phyloP scores from a whole-genome alignment of 805 yeast genomes.

The Metschnikowia chrysomelidarum region DNA sequence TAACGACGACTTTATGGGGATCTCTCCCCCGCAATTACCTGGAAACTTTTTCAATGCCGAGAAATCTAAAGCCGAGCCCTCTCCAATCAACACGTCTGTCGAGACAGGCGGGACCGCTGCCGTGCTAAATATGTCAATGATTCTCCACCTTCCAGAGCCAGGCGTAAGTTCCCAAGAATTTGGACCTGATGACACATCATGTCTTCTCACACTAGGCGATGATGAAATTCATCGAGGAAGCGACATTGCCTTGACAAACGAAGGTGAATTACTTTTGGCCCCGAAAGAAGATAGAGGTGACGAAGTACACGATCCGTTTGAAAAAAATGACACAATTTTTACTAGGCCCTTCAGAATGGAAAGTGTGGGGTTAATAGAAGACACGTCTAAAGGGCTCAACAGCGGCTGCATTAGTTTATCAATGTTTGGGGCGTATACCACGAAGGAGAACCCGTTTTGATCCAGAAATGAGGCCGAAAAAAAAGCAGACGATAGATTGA shows the following conservation, averaged over 20 bases:
- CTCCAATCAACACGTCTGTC: neutral
- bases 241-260: conserved; percentile 33
- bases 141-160: conserved; percentile 34
- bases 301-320: conserved; percentile 10
- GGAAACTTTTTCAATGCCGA: neutral
- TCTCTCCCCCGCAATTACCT: conserved; percentile 1
- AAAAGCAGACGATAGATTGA: too few relatives aligned
- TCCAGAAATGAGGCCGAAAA: neutral
- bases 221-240: conserved; percentile 32
- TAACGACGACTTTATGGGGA: conserved; percentile 11
- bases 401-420: conserved; percentile 44
- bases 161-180: conserved; percentile 22
- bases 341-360: conserved; percentile 26
- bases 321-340: conserved; percentile 12
- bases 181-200: conserved; percentile 11
- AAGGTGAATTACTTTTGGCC: conserved; percentile 23
- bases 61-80: conserved; percentile 3
- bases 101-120: conserved; percentile 7
- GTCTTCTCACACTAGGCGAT: conserved; percentile 24
- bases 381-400: conserved; percentile 33
- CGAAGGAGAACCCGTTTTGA: conserved; percentile 37
- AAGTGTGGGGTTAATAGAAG: conserved; percentile 39
- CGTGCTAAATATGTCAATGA: conserved; percentile 11
- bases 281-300: conserved; percentile 10
- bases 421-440: conserved; percentile 41